phyloP scores from a whole-genome alignment of 2,329 filamentous ascomycete genomes.

The Furcasterigmium sp. region DNA sequence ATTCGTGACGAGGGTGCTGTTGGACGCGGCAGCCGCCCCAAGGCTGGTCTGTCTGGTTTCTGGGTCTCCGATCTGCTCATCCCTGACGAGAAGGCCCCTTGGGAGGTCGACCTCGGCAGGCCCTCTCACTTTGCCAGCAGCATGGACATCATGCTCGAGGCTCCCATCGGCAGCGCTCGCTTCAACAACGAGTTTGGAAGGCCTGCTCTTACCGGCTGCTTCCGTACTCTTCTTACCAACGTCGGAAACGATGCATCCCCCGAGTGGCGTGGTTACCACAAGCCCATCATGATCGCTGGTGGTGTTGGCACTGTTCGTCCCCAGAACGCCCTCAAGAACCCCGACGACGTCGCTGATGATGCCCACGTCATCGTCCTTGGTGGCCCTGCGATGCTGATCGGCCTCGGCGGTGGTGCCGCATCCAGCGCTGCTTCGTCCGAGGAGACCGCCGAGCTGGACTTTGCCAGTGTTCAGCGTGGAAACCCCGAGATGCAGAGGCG shows the following conservation, averaged over 20 bases:
- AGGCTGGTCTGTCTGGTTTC: conserved; percentile 87
- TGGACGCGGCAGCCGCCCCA: conserved; percentile 85
- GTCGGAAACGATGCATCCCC: conserved; percentile 43
- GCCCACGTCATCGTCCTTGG: conserved; percentile 89
- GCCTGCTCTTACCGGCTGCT: conserved; percentile 82
- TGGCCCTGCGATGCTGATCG: conserved; percentile 96
- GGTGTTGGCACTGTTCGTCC: conserved; percentile 90
- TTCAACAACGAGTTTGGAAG: conserved; percentile 99
- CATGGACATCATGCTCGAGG: conserved; percentile 96
- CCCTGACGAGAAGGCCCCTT: conserved; percentile 74
- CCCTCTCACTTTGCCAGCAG: conserved; percentile 90
- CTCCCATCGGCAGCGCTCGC: conserved; percentile 86
- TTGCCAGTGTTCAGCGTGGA: conserved; percentile 93
- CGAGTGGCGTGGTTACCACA: conserved; percentile 89
- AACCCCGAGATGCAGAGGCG: conserved; percentile 95
- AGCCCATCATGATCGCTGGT: conserved; percentile 97
- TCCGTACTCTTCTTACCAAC: conserved; percentile 78
- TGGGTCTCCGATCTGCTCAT: conserved; percentile 93
- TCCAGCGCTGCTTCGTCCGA: conserved; percentile 87
- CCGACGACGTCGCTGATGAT: conserved; percentile 74
- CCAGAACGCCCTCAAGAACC: conserved; percentile 82
- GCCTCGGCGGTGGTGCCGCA: conserved; percentile 89
- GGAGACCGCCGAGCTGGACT: conserved; percentile 87
- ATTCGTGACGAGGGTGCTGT: conserved; percentile 95
- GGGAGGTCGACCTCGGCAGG: conserved; percentile 88